A percentile compares a stretch with the other conserved stretches of the same genome.
phyloP scores from a whole-genome alignment of 2,329 filamentous ascomycete genomes.

The Aureobasidium sp. region DNA sequence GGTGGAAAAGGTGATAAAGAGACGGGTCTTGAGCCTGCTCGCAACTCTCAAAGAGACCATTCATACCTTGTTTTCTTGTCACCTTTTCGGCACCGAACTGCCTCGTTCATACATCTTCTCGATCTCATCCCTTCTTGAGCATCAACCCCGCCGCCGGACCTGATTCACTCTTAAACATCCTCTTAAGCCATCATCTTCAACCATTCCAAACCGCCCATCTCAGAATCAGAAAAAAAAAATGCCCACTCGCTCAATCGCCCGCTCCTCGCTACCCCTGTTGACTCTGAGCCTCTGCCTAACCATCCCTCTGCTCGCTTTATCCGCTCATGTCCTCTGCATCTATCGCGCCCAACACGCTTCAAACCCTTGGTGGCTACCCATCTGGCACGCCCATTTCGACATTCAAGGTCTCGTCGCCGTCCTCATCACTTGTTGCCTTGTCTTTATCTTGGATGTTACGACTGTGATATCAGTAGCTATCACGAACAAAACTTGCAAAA shows the following conservation, averaged over 20 bases:
- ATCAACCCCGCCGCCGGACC: no score
- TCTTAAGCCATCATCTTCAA: no score
- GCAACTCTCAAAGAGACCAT: no score
- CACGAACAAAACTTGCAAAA: background rate
- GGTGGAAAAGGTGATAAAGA: no score
- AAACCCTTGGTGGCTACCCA: conserved; percentile 43
- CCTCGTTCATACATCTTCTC: no score
- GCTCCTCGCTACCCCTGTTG: background rate
- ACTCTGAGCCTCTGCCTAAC: background rate
- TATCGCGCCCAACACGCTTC: conserved; percentile 37
- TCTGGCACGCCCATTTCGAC: conserved; percentile 44
- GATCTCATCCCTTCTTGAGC: no score
- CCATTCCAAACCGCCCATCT: no score
- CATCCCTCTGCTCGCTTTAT: background rate
- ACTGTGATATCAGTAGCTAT: conserved; percentile 28
- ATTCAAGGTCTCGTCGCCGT: conserved; percentile 32
- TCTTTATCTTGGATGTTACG: conserved; percentile 34
- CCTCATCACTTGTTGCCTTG: conserved; percentile 35
- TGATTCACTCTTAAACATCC: no score
- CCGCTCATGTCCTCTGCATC: conserved; percentile 34
- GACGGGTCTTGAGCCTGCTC: no score
- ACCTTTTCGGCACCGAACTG: no score
- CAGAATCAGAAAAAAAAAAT: background rate
- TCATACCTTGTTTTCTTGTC: no score
- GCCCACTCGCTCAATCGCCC: background rate